A percentile compares a stretch with the other conserved stretches of the same genome.
Conservation (phyloP, 2,329 filamentous ascomycete species). For the Fusarium buxicola region DNA sequence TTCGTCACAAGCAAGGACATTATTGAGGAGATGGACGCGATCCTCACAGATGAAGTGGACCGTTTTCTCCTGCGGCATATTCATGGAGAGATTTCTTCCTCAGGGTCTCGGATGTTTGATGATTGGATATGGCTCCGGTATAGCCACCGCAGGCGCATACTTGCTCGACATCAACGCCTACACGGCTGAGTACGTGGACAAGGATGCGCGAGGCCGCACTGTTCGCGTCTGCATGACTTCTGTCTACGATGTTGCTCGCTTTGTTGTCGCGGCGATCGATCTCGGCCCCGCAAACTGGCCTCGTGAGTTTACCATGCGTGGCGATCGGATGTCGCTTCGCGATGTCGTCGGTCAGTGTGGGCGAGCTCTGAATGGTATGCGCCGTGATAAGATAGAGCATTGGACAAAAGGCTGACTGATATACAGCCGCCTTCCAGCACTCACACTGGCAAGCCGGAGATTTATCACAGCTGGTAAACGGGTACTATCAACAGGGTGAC, state of each 20-base stretch:
- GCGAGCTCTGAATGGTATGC: constrained; percentile 62
- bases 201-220: constrained; percentile 60
- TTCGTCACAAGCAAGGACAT: constrained; percentile 62
- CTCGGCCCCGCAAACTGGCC: constrained; percentile 72
- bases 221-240: constrained; percentile 76
- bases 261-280: constrained; percentile 76
- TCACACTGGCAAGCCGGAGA: constrained; percentile 55
- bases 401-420: constrained; percentile 34
- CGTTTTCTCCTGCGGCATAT: constrained; percentile 77
- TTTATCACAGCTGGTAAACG: constrained; percentile 54
- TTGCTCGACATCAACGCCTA: constrained; percentile 70
- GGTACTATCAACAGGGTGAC: constrained; percentile 61
- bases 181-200: constrained; percentile 70
- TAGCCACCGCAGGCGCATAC: constrained; percentile 71
- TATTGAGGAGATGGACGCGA: constrained; percentile 65
- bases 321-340: constrained; percentile 71
- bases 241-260: constrained; percentile 76
- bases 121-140: constrained; percentile 68
- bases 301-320: constrained; percentile 74
- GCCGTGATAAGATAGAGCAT: background rate
- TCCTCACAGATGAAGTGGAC: constrained; percentile 70
- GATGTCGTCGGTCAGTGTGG: constrained; percentile 66
- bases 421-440: constrained; percentile 55
- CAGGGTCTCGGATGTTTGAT: constrained; percentile 70
- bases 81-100: constrained; percentile 80